phyloP scores from a whole-genome alignment of 208 protist species.

The Leishmania amazonensis region DNA sequence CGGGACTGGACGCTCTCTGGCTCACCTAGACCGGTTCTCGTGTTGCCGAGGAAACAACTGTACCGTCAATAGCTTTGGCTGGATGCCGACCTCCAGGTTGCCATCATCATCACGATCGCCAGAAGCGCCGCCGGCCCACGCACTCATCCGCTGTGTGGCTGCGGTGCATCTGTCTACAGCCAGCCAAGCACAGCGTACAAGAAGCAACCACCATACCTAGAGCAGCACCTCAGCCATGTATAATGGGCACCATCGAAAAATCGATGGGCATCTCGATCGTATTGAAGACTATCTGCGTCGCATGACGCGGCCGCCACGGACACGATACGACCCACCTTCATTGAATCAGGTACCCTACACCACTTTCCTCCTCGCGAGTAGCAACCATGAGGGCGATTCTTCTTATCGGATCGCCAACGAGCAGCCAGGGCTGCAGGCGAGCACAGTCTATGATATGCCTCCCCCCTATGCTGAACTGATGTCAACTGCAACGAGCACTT shows the following conservation, averaged over 20 bases:
- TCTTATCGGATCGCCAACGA: not conserved
- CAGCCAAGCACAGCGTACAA: not conserved
- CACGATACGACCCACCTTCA: conserved; percentile 9
- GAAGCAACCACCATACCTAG: not conserved
- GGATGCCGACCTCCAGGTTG: not conserved
- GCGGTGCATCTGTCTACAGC: not conserved
- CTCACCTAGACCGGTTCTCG: not conserved
- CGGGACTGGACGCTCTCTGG: not conserved
- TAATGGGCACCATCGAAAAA: conserved; percentile 4
- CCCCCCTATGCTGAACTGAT: not conserved
- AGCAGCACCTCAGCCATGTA: conserved; percentile 10
- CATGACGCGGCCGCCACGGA: conserved; percentile 17
- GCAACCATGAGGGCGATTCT: not conserved
- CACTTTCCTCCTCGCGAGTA: not conserved
- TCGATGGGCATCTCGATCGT: conserved; percentile 29
- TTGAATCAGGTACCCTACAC: not conserved
- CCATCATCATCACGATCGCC: not conserved
- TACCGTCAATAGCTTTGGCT: not conserved
- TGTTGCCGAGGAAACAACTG: not conserved
- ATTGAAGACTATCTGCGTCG: conserved; percentile 31
- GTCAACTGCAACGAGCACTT: not conserved
- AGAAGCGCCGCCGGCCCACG: not conserved
- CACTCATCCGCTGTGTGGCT: not conserved
- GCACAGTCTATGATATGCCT: not conserved
- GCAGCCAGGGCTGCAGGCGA: not conserved